These are phyloP conservation scores for Schoenoplectus triqueter DNA, from an alignment of 202 grass and related monocot genomes.

Conservation along the genomic window DNA sequence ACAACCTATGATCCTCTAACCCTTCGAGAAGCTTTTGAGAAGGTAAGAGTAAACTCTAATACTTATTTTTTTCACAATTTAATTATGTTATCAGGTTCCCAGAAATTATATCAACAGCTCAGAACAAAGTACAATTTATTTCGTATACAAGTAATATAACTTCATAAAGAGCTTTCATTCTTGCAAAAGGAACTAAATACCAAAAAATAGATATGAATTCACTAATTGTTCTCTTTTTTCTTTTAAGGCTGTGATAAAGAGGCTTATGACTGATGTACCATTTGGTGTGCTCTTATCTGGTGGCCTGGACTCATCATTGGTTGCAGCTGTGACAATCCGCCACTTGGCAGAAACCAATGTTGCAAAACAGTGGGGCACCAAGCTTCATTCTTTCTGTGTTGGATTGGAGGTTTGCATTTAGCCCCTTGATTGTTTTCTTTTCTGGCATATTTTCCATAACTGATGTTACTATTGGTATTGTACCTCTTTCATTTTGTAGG, in stretches of 20 bases:
- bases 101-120: not conserved
- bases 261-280: slow-evolving; percentile 95
- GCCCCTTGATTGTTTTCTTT: not conserved
- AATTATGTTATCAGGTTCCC: not conserved
- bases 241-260: slow-evolving; percentile 71
- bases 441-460: slow-evolving; percentile 2
- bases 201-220: not conserved
- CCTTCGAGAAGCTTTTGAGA: slow-evolving; percentile 74
- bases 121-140: not conserved
- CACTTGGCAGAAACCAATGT: slow-evolving; percentile 75
- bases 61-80: not conserved
- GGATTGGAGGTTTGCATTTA: slow-evolving; percentile 60
- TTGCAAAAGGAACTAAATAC: not conserved
- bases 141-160: not conserved
- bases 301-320: slow-evolving; percentile 81
- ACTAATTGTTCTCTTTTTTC: not conserved
- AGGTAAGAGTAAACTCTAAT: slow-evolving; percentile 33
- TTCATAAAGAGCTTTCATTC: not conserved
- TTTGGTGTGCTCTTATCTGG: slow-evolving; percentile 88
- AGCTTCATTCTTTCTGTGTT: slow-evolving; percentile 82
- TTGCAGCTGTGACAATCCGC: slow-evolving; percentile 63
- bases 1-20: slow-evolving; percentile 53
- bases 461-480: slow-evolving; percentile 8
- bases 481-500: slow-evolving; percentile 40
- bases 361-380: slow-evolving; percentile 57